phyloP scores from a whole-genome alignment of 179 eudicot genomes.

The Silene noctiflora region DNA sequence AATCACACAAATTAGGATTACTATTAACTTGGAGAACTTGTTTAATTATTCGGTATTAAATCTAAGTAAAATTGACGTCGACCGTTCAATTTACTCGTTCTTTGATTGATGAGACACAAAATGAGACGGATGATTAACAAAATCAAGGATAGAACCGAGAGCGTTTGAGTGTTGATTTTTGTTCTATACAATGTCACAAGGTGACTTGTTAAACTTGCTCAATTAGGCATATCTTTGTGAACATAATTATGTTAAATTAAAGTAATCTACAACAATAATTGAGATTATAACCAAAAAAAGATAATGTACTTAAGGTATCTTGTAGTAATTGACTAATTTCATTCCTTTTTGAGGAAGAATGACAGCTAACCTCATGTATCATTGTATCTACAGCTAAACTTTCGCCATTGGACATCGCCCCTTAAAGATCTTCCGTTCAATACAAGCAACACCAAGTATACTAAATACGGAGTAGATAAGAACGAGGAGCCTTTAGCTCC shows the following conservation, averaged over 20 bases:
- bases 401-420: neutral
- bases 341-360: conserved; percentile 13
- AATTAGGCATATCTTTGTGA: neutral
- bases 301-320: conserved; percentile 8
- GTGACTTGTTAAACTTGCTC: neutral
- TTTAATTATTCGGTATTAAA: too few species aligned
- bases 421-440: conserved; percentile 10
- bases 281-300: neutral
- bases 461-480: too few species aligned
- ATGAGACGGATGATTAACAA: too few species aligned
- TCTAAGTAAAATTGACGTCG: too few species aligned
- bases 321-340: conserved; percentile 9
- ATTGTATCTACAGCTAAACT: conserved; percentile 3
- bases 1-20: neutral
- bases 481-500: too few species aligned
- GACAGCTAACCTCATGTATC: neutral
- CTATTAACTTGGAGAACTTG: too few species aligned
- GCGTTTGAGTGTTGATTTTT: too few species aligned
- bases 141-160: too few species aligned
- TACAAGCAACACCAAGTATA: neutral
- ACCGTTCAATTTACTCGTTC: too few species aligned
- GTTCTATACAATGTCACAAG: neutral
- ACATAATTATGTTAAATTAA: neutral
- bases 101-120: too few species aligned
- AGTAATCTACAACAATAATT: neutral